Base-by-base conservation (phyloP, 192 early-diverging fungal species). In the Dispira simplex region DNA sequence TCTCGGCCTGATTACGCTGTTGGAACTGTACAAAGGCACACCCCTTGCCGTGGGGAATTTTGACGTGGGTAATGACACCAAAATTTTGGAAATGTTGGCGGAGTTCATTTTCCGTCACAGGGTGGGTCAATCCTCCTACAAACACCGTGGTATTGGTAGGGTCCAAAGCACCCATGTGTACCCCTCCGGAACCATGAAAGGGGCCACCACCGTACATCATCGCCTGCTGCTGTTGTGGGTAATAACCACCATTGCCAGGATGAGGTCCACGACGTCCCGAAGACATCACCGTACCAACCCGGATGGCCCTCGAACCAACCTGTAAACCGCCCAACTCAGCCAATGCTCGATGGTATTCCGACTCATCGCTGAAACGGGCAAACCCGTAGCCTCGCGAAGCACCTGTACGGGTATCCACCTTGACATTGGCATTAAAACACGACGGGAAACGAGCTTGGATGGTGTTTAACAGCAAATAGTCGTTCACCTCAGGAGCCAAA, bases 71-170 rank as follows among this genome's bases (percentile, higher is more conserved):
- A 53, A 98, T 93, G 44, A 90, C 91, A 43, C 96, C 96, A 80
- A 91, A 95, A 43, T 81, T 79, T 14, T 81, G 73, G 73, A 98
- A 98, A 66, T 83, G 80, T 8, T 81, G 80, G 44, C 81, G 70
- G 63, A 98, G 79, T 57, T 97, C 93, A 54, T 93, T 88, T 67
- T 97, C 93, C 26, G 79, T 78, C n/a, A 90, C 85, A 10, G 82
- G 77, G 43, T 87, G 79, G 46, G 80, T 86, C 47, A 98, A 74
- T 6, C 94, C 94, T 23, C 96, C 96, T 25, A 98, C 91, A 78
- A 98, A 98, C 32, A 98, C 91, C 3, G 96, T 98, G 5, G 93
- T 97, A 75, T 96, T 96, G 71, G 75, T 86, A 46, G 91, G 91
- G 70, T 97, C 93, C 1, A 73, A 68, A 0, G 76, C 73, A 43